A percentile compares a stretch with the other conserved stretches of the same genome.
These are phyloP conservation scores for Erythrophleum ivorense DNA, from an alignment of 331 rosid genomes.

Conservation along the genomic window DNA sequence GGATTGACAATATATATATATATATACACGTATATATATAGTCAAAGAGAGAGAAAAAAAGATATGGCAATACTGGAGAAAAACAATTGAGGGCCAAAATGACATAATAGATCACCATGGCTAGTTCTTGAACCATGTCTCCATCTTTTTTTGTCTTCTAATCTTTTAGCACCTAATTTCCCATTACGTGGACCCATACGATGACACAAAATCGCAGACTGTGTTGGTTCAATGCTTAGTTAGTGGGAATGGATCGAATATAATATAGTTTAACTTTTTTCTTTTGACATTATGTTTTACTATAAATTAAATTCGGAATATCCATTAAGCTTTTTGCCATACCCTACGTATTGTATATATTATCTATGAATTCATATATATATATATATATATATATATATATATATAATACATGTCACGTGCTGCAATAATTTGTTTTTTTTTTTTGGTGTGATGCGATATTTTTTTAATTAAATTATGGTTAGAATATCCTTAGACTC, in stretches of 20 bases:
- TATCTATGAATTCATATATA: neutral
- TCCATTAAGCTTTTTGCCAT: neutral
- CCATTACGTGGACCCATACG: slow-evolving; percentile 16
- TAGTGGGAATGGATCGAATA: slow-evolving; percentile 8
- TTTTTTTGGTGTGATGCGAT: too few relatives aligned
- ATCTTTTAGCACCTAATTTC: neutral
- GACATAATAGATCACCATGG: neutral
- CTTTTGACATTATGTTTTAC: slow-evolving; percentile 3
- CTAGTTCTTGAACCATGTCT: neutral
- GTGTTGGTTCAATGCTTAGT: neutral
- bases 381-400: too few relatives aligned
- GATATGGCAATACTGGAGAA: neutral
- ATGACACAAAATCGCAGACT: slow-evolving; percentile 5
- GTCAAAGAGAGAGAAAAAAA: neutral
- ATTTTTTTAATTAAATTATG: neutral
- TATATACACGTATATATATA: too few relatives aligned
- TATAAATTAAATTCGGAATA: neutral
- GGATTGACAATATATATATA: too few relatives aligned
- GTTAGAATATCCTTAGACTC: neutral
- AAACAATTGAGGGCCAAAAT: neutral
- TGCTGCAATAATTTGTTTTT: neutral
- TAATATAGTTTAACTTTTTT: neutral
- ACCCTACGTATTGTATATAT: neutral
- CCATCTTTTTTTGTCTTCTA: neutral
- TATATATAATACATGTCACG: neutral